Conservation (phyloP, 2,329 filamentous ascomycete species). For the Cladophialophora psammophila region DNA sequence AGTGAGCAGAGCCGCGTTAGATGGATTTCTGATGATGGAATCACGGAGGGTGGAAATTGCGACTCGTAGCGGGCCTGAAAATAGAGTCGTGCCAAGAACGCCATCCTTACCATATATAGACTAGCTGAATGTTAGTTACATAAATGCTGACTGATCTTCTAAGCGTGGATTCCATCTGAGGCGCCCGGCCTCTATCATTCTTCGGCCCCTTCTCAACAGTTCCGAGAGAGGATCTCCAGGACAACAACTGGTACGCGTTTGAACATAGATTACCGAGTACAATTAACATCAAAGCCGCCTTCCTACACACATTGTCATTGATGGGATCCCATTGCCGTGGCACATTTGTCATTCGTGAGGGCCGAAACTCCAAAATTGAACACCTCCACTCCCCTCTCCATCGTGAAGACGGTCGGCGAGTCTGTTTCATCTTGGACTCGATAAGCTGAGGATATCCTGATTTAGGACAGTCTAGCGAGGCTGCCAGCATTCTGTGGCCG, state of each 20-base stretch:
- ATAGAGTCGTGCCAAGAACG: constrained; percentile 3
- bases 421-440: background rate
- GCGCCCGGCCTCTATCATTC: background rate
- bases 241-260: background rate
- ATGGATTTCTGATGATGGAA: background rate
- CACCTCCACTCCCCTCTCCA: background rate
- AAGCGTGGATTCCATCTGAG: background rate
- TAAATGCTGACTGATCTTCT: constrained; percentile 2
- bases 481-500: background rate
- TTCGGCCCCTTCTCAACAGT: background rate
- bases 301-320: background rate
- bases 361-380: background rate
- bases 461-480: background rate
- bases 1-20: background rate
- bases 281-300: background rate
- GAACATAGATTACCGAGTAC: background rate
- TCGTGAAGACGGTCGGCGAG: background rate
- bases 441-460: background rate
- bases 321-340: background rate
- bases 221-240: background rate
- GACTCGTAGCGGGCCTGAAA: background rate
- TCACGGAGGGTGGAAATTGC: background rate
- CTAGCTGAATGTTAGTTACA: background rate
- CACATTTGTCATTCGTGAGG: background rate
- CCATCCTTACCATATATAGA: background rate